These are phyloP conservation scores for Arthrobotrys sinensis DNA, from an alignment of 2,329 filamentous ascomycete genomes.

Conservation along the genomic window DNA sequence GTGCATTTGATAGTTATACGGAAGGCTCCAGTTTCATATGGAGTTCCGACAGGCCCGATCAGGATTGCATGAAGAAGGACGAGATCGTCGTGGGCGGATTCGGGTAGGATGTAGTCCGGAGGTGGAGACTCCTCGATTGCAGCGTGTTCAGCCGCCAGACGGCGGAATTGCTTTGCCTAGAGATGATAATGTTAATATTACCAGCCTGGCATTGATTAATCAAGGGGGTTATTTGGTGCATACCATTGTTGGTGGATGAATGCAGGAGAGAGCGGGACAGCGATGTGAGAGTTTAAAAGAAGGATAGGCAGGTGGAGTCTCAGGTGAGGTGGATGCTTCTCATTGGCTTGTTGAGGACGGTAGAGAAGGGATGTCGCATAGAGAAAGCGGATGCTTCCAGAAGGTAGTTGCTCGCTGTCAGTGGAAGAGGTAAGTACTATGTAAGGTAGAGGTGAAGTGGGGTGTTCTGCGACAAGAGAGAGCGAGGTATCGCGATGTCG, in stretches of 20 bases:
- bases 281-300: neutral
- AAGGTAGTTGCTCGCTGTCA: neutral
- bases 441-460: no score
- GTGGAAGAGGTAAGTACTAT: slow-evolving; percentile 7
- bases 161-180: slow-evolving; percentile 61
- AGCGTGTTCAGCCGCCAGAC: slow-evolving; percentile 64
- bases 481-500: slow-evolving; percentile 22
- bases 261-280: neutral
- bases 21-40: slow-evolving; percentile 64
- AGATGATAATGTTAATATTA: neutral
- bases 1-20: slow-evolving; percentile 63
- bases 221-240: neutral
- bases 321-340: slow-evolving; percentile 28
- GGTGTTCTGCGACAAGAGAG: slow-evolving; percentile 1
- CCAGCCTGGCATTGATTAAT: no score
- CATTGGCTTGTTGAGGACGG: slow-evolving; percentile 25
- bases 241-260: slow-evolving; percentile 12
- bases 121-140: slow-evolving; percentile 61
- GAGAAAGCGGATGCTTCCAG: slow-evolving; percentile 8
- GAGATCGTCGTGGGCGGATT: slow-evolving; percentile 62
- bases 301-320: slow-evolving; percentile 6
- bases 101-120: slow-evolving; percentile 64
- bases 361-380: neutral
- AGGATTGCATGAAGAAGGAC: slow-evolving; percentile 62
- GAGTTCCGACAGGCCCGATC: slow-evolving; percentile 63